Evolutionary conservation across 2,329 filamentous ascomycete genomes (phyloP).

Genomic region (Graphilbum fragrans): DNA sequence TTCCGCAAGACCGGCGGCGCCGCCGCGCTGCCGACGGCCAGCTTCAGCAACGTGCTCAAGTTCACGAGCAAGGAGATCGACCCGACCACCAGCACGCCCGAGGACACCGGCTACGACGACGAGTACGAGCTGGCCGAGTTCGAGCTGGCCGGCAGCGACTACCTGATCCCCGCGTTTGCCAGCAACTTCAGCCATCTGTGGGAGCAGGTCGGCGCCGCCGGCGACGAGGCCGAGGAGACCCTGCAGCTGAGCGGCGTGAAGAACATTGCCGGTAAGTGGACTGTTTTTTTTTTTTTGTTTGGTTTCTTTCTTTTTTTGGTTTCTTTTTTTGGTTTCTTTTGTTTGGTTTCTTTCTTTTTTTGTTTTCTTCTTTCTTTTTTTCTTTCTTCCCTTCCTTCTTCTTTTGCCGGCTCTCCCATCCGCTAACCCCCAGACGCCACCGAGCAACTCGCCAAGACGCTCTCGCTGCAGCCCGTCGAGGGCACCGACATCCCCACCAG

Average conservation of each 20-base stretch:
- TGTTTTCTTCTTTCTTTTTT: background rate
- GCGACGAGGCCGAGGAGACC: slow-evolving; percentile 85
- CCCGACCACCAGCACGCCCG: slow-evolving; percentile 81
- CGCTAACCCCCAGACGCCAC: slow-evolving; percentile 60
- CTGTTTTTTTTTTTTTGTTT: background rate
- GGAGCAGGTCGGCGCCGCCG: slow-evolving; percentile 82
- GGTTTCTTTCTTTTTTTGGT: slow-evolving; percentile 1
- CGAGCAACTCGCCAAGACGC: slow-evolving; percentile 72
- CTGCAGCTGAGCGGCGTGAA: slow-evolving; percentile 78
- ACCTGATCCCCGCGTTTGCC: slow-evolving; percentile 84
- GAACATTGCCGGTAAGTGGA: slow-evolving; percentile 72
- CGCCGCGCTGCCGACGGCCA: slow-evolving; percentile 61
- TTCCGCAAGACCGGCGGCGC: slow-evolving; percentile 77
- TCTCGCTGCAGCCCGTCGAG: slow-evolving; percentile 88
- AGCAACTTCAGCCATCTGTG: slow-evolving; percentile 93
- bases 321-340: slow-evolving; percentile 10
- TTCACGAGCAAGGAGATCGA: slow-evolving; percentile 98
- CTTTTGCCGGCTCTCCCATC: background rate
- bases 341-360: background rate
- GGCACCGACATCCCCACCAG: slow-evolving; percentile 85
- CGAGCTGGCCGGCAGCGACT: slow-evolving; percentile 83
- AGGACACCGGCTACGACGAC: slow-evolving; percentile 88
- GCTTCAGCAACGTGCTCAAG: slow-evolving; percentile 86
- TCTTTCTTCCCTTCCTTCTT: slow-evolving; percentile 1
- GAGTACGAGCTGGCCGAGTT: slow-evolving; percentile 96